These are phyloP conservation scores for Skeletonema marinoi DNA, from an alignment of 108 stramenopile species.

Conservation along the genomic window DNA sequence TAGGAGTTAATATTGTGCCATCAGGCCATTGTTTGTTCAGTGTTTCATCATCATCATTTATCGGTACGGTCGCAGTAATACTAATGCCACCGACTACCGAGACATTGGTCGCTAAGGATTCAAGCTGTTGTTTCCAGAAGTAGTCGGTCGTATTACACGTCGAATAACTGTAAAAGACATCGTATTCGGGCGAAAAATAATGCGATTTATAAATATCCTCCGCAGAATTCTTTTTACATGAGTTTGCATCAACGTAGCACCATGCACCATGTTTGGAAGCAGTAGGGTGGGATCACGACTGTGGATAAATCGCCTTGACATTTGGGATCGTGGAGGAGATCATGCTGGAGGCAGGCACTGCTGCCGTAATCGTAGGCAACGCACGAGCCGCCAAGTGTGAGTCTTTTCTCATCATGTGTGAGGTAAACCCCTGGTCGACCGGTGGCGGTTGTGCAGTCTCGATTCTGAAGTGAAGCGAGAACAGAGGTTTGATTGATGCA, in stretches of 20 bases:
- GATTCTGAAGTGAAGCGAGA: conserved; percentile 17
- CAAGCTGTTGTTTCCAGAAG: neutral
- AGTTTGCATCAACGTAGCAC: conserved; percentile 25
- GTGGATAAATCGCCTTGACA: neutral
- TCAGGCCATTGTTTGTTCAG: neutral
- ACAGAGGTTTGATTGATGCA: conserved; percentile 2
- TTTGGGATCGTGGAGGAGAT: conserved; percentile 3
- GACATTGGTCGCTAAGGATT: too few relatives aligned
- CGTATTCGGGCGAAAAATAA: neutral
- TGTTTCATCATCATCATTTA: neutral
- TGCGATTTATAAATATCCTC: conserved; percentile 8
- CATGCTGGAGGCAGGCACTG: conserved; percentile 20
- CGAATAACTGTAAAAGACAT: conserved; percentile 22
- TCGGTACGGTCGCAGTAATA: neutral
- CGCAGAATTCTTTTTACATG: conserved; percentile 4
- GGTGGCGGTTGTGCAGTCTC: conserved; percentile 1
- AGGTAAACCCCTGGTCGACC: conserved; percentile 6
- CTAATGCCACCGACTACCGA: neutral
- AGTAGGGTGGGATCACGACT: neutral
- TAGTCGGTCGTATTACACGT: conserved; percentile 19
- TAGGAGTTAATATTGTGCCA: neutral
- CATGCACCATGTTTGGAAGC: conserved; percentile 23
- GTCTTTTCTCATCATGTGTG: neutral
- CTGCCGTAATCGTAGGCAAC: conserved; percentile 19
- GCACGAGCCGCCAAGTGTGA: conserved; percentile 20